A percentile compares a stretch with the other conserved stretches of the same genome.
Conservation (phyloP, 176 grass and related monocot species). For the Bothriochloa decipiens region DNA sequence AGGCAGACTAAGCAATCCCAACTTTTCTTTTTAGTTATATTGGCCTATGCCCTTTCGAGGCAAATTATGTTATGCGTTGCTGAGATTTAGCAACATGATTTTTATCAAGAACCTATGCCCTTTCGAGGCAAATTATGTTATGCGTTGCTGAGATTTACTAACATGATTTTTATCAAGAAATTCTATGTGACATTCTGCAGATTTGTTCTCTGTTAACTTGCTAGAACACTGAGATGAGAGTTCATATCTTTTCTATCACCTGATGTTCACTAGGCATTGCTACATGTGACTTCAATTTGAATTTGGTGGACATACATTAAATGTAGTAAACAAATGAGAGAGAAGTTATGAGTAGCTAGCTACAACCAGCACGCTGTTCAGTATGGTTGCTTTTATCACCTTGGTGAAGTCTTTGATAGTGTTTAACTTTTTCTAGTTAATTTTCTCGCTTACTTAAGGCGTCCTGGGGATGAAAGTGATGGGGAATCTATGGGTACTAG, state of each 20-base stretch:
- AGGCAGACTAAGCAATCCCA: not conserved
- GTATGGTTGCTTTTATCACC: constrained; percentile 40
- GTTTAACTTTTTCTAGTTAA: constrained; percentile 53
- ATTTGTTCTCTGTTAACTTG: constrained; percentile 1
- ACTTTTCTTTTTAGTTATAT: not conserved
- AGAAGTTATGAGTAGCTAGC: not conserved
- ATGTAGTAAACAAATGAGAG: not conserved
- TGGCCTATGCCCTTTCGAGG: not conserved
- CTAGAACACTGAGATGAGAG: not conserved
- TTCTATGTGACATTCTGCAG: not conserved
- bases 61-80: not conserved
- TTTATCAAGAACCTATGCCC: not conserved
- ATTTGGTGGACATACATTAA: constrained; percentile 20
- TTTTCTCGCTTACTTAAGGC: constrained; percentile 72
- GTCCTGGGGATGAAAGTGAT: constrained; percentile 82
- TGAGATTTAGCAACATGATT: not conserved
- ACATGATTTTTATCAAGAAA: constrained; percentile 1
- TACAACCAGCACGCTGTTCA: not conserved
- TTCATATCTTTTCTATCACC: not conserved
- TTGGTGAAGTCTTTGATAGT: constrained; percentile 22
- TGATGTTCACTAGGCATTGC: not conserved
- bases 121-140: not conserved
- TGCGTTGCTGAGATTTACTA: not conserved
- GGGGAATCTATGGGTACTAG: constrained; percentile 66
- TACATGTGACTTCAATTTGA: not conserved